Conservation (phyloP, 1,284 basidiomycete species). For the Rhodotorula glutinis region DNA sequence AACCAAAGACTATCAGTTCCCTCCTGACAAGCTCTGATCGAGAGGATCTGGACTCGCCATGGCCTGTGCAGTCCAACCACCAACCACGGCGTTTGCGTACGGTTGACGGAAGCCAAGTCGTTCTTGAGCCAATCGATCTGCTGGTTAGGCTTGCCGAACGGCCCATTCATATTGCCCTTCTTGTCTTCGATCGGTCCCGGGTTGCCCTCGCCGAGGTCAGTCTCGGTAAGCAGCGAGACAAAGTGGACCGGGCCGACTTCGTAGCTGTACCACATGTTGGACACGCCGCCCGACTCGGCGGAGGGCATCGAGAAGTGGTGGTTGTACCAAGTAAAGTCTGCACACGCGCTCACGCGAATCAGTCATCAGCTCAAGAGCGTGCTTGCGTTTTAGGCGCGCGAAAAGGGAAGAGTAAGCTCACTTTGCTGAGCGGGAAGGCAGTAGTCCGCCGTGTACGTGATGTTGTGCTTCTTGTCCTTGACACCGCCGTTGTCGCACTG, state of each 20-base stretch:
- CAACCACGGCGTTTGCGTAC: slow-evolving; percentile 31
- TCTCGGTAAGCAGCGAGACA: slow-evolving; percentile 31
- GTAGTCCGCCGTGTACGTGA: slow-evolving; percentile 39
- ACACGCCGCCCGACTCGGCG: slow-evolving; percentile 28
- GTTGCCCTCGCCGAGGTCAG: slow-evolving; percentile 26
- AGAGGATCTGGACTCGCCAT: neutral
- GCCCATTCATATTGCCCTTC: slow-evolving; percentile 24
- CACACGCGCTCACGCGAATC: neutral
- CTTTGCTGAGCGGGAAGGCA: slow-evolving; percentile 40
- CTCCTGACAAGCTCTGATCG: too few species aligned
- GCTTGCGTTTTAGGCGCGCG: too few species aligned
- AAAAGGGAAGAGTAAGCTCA: slow-evolving; percentile 40
- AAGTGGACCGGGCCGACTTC: slow-evolving; percentile 22
- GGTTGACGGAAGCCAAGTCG: slow-evolving; percentile 29
- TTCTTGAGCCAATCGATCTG: slow-evolving; percentile 32
- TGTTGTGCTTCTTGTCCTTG: slow-evolving; percentile 36
- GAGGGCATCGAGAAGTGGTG: slow-evolving; percentile 46
- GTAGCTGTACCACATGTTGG: slow-evolving; percentile 46
- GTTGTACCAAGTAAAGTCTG: slow-evolving; percentile 20
- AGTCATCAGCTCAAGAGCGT: too few species aligned
- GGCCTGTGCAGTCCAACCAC: slow-evolving; percentile 29
- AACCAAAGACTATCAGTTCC: too few species aligned
- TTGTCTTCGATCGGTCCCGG: slow-evolving; percentile 27
- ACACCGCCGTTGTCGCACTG: slow-evolving; percentile 32
- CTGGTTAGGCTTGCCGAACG: slow-evolving; percentile 28